phyloP scores from a whole-genome alignment of 306 rosid genomes.

The Hippophae gyantsensis region DNA sequence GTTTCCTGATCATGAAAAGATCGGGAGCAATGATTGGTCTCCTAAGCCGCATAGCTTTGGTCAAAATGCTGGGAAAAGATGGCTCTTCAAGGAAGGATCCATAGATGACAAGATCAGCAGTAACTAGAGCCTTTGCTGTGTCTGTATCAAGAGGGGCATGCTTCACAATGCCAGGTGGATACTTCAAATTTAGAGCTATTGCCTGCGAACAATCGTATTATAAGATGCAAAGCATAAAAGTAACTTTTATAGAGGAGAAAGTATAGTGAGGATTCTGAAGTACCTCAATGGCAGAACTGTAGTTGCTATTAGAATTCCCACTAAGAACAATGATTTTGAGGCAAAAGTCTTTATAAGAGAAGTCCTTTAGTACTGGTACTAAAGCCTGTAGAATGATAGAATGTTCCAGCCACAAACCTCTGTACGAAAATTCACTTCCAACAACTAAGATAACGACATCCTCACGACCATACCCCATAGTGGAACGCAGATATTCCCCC shows the following conservation, averaged over 20 bases:
- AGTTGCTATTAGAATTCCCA: slow-evolving; percentile 61
- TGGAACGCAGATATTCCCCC: slow-evolving; percentile 37
- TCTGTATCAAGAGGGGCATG: slow-evolving; percentile 55
- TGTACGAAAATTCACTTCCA: slow-evolving; percentile 78
- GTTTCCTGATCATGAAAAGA: slow-evolving; percentile 64
- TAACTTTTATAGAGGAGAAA: slow-evolving; percentile 17
- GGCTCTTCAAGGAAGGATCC: slow-evolving; percentile 82
- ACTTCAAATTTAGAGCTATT: slow-evolving; percentile 63
- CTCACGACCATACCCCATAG: slow-evolving; percentile 54
- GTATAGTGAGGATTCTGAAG: slow-evolving; percentile 5
- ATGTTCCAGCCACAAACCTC: slow-evolving; percentile 94
- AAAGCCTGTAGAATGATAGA: slow-evolving; percentile 68
- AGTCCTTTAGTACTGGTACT: slow-evolving; percentile 48
- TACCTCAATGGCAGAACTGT: slow-evolving; percentile 70
- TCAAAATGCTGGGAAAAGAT: slow-evolving; percentile 71
- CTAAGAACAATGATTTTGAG: slow-evolving; percentile 61
- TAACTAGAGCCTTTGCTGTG: slow-evolving; percentile 43
- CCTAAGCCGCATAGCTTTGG: slow-evolving; percentile 85
- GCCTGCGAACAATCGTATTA: slow-evolving; percentile 40
- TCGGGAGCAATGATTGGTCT: slow-evolving; percentile 85
- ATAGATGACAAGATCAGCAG: slow-evolving; percentile 67
- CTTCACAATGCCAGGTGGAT: slow-evolving; percentile 61
- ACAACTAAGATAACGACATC: slow-evolving; percentile 63
- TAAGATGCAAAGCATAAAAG: slow-evolving; percentile 21
- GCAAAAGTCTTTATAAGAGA: slow-evolving; percentile 39